These are phyloP conservation scores for Elaeagnus macrophylla DNA, from an alignment of 306 rosid genomes.

Conservation along the genomic window DNA sequence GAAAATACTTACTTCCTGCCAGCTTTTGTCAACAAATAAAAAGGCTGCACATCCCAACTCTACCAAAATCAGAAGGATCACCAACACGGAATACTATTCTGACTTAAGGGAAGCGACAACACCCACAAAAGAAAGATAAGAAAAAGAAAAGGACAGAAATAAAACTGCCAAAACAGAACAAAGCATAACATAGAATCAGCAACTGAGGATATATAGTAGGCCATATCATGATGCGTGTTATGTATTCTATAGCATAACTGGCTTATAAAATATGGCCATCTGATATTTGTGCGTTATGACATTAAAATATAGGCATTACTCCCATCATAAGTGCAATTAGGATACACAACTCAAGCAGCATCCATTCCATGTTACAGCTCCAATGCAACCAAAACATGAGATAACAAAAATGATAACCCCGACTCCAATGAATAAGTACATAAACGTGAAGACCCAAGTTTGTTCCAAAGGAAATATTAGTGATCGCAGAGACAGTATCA, in stretches of 20 bases:
- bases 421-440: conserved; percentile 71
- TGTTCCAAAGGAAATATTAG: conserved; percentile 8
- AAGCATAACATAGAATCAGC: neutral
- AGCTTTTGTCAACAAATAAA: conserved; percentile 75
- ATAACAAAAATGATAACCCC: conserved; percentile 62
- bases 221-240: too few species aligned
- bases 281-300: neutral
- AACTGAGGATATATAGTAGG: too few species aligned
- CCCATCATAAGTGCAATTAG: conserved; percentile 17
- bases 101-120: conserved; percentile 52
- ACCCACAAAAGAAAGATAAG: neutral
- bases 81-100: conserved; percentile 58
- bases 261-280: neutral
- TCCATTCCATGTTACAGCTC: conserved; percentile 56
- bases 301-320: neutral
- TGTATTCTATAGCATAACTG: too few species aligned
- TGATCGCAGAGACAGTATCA: neutral
- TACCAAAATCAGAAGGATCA: conserved; percentile 60
- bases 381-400: conserved; percentile 86
- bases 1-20: conserved; percentile 58
- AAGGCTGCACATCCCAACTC: conserved; percentile 85
- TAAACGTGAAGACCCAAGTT: conserved; percentile 58
- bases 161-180: conserved; percentile 8
- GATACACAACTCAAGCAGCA: conserved; percentile 95
- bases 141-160: neutral